A percentile compares a stretch with the other conserved stretches of the same genome.
These are phyloP conservation scores for Rhizophlyctis rosea DNA, from an alignment of 192 early-diverging fungal species.

Conservation along the genomic window DNA sequence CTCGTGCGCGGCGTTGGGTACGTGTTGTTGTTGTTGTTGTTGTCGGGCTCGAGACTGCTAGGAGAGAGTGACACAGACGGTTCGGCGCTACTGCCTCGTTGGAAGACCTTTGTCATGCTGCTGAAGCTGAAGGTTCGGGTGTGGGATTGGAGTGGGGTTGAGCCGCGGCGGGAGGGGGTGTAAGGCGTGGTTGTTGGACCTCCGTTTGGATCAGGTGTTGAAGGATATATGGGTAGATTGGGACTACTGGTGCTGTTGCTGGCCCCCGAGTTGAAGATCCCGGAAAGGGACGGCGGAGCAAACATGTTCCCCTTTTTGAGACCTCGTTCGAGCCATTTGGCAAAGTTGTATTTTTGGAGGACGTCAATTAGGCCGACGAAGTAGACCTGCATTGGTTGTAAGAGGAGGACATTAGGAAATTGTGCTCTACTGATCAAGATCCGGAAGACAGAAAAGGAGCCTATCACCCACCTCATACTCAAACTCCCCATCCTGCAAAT, in stretches of 20 bases:
- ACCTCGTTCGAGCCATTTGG: slow-evolving; percentile 39
- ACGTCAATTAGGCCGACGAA: slow-evolving; percentile 41
- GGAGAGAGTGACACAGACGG: no score
- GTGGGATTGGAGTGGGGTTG: no score
- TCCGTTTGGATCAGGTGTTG: no score
- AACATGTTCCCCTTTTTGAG: slow-evolving; percentile 29
- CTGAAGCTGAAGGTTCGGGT: not conserved
- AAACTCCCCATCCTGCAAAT: slow-evolving; percentile 14
- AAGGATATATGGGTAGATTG: not conserved
- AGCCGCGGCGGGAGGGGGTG: no score
- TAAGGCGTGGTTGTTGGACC: no score
- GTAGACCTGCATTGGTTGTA: slow-evolving; percentile 25
- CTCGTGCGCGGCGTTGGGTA: not conserved
- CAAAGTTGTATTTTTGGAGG: slow-evolving; percentile 43
- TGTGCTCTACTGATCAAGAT: not conserved
- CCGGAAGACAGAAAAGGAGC: not conserved
- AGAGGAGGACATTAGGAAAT: slow-evolving; percentile 6
- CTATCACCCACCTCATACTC: slow-evolving; percentile 13
- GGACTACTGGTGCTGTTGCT: not conserved
- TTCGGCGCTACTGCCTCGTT: not conserved
- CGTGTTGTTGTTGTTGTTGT: not conserved
- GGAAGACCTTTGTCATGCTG: not conserved
- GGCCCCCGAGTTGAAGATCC: not conserved
- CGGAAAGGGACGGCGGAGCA: not conserved
- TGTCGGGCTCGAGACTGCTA: no score